Base-by-base conservation (phyloP, 768 basidiomycete species). In the Dendrothele bispora region DNA sequence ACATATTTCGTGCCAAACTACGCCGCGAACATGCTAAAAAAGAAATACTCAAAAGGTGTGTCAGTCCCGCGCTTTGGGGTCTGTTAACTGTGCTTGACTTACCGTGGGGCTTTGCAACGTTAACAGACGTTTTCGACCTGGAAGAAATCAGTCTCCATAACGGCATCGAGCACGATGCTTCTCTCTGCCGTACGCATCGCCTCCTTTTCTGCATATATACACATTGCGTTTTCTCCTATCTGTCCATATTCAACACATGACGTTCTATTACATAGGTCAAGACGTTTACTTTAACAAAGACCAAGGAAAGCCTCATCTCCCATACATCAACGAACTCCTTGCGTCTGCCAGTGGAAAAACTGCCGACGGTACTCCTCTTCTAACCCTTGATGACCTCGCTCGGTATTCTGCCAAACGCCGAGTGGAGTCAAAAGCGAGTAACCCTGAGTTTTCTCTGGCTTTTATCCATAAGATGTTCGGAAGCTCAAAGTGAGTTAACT, bases 101-200 rank as follows among this genome's bases (percentile, higher is more conserved):
- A n/a, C n/a, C n/a, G n/a, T n/a, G n/a, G n/a, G n/a, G n/a, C n/a
- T n/a, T n/a, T n/a, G n/a, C n/a, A n/a, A n/a, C n/a, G n/a, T n/a
- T n/a, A n/a, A 65, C 25, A 72, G 88, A 82, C 46, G 79, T 68
- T 6, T 78, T 88, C 53, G 79, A 90, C 56, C 67, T 91, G 11
- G 66, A 68, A 7, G 87, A 91, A 27, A 70, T 91, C 34, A 79
- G 79, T 57, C 59, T 85, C 11, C 89, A 91, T 62, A 89, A 88
- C 50, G 82, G 83, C 5, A 88, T 88, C 46, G 86, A 87, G 53
- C 84, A 87, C 54, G 84, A 87, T 56, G 83, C 69, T 0, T 84
- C 83, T 1, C 66, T 87, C 18, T 71, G 74, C 14, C 73, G 84
- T 84, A 61, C 38, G 79, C 73, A 73, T 52, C 55, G 50, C 10